phyloP scores from a whole-genome alignment of 176 grass and related monocot genomes.

The Oryza nivara region DNA sequence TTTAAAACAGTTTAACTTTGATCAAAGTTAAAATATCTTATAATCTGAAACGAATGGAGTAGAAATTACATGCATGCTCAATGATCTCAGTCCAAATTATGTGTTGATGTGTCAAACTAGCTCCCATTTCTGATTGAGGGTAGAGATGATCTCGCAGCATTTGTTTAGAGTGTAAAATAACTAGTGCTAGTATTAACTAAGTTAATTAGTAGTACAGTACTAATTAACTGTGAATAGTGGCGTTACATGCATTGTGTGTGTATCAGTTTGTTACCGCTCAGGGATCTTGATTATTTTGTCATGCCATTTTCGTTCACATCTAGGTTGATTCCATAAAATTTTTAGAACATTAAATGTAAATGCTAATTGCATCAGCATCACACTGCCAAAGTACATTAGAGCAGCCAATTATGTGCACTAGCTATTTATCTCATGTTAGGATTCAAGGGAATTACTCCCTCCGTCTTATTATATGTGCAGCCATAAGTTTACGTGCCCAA shows the following conservation, averaged over 20 bases:
- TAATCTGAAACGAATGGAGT: no score
- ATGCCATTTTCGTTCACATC: constrained; percentile 30
- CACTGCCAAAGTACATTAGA: background rate
- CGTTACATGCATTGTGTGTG: background rate
- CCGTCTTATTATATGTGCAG: no score
- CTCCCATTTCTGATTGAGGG: background rate
- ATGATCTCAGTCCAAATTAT: background rate
- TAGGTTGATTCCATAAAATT: background rate
- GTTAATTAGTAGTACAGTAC: no score
- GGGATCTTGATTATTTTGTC: background rate
- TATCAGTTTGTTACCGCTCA: constrained; percentile 32
- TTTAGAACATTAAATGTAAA: no score
- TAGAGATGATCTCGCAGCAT: background rate
- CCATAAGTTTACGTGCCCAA: no score
- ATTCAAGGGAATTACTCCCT: background rate
- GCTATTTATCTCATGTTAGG: background rate
- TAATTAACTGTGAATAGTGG: background rate
- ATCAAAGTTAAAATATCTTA: no score
- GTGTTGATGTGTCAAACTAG: background rate
- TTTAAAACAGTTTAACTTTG: no score
- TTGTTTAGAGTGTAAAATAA: background rate
- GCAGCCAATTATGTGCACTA: background rate
- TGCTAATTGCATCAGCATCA: background rate
- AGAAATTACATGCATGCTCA: background rate
- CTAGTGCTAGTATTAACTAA: background rate